Conservation (phyloP, 1,284 basidiomycete species). For the Ceratobasidium papillatum region DNA sequence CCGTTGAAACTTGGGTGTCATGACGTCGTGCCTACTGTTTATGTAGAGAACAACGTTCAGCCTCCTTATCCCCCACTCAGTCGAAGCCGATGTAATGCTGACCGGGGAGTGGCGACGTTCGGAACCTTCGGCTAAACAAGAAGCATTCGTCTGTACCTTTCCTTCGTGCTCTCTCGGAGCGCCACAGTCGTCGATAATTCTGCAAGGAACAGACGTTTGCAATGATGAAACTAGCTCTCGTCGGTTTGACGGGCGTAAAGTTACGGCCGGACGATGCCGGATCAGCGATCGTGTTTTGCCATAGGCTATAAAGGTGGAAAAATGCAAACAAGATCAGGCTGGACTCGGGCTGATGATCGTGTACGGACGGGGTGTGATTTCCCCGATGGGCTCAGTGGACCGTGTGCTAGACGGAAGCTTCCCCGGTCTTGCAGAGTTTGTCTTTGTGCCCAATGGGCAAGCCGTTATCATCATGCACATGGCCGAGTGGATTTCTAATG, state of each 20-base stretch:
- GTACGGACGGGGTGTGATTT: neutral
- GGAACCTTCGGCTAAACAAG: neutral
- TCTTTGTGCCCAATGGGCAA: neutral
- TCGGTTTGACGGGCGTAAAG: neutral
- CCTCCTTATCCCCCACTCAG: neutral
- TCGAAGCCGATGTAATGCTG: neutral
- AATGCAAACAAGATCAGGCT: slow-evolving; percentile 7
- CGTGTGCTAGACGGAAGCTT: neutral
- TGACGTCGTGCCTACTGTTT: neutral
- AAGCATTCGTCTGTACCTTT: slow-evolving; percentile 7
- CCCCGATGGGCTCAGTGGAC: slow-evolving; percentile 3
- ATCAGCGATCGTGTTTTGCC: slow-evolving; percentile 18
- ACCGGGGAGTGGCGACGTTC: neutral
- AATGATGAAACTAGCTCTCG: neutral
- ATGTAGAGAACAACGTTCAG: too few species aligned
- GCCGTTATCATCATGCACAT: slow-evolving; percentile 7
- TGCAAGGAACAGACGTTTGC: neutral
- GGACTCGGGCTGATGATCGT: slow-evolving; percentile 1
- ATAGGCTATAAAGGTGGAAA: neutral
- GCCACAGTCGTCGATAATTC: neutral
- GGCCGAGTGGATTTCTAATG: slow-evolving; percentile 16
- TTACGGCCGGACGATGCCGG: slow-evolving; percentile 9
- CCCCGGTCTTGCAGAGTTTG: neutral
- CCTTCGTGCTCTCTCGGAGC: neutral
- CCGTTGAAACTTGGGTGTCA: neutral